Percentiles rank a stretch among this genome's conserved stretches.
phyloP scores from a whole-genome alignment of 2,329 filamentous ascomycete species.

The Didymella keratinophila region DNA sequence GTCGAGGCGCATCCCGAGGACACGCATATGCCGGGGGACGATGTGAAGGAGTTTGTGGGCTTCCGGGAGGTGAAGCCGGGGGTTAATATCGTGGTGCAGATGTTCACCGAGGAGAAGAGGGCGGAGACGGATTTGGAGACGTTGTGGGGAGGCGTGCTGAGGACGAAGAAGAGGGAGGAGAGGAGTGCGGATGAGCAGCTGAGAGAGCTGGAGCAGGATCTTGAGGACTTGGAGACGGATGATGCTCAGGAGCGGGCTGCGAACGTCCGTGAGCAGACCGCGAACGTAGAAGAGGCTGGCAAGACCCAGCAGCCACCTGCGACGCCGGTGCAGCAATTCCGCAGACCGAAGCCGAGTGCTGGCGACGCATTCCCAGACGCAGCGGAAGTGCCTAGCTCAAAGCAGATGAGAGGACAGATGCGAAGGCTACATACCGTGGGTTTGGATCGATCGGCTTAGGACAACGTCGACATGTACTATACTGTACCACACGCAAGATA shows the following conservation, averaged over 20 bases:
- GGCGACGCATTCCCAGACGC: constrained; percentile 40
- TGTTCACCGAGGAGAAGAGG: constrained; percentile 75
- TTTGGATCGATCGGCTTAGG: constrained; percentile 12
- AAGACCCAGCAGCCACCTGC: constrained; percentile 6
- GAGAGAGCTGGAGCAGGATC: constrained; percentile 31
- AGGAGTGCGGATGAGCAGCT: constrained; percentile 43
- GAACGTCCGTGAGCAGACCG: not conserved
- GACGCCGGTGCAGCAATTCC: constrained; percentile 27
- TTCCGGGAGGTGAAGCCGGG: constrained; percentile 71
- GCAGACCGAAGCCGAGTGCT: constrained; percentile 28
- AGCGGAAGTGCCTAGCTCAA: constrained; percentile 12
- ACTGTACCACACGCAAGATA: constrained; percentile 17
- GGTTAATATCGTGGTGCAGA: constrained; percentile 72
- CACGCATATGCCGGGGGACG: constrained; percentile 37
- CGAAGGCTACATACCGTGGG: constrained; percentile 42
- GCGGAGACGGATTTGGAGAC: constrained; percentile 71
- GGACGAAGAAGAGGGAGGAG: constrained; percentile 52
- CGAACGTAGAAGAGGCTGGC: not conserved
- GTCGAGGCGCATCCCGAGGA: constrained; percentile 64
- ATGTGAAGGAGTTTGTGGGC: constrained; percentile 70
- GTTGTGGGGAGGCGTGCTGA: constrained; percentile 64
- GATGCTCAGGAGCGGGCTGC: constrained; percentile 16
- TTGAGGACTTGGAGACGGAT: constrained; percentile 35
- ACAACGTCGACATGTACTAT: not conserved
- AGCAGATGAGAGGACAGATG: constrained; percentile 24